These are phyloP conservation scores for Musa beccarii DNA, from an alignment of 176 grass and related monocot species.

Conservation along the genomic window DNA sequence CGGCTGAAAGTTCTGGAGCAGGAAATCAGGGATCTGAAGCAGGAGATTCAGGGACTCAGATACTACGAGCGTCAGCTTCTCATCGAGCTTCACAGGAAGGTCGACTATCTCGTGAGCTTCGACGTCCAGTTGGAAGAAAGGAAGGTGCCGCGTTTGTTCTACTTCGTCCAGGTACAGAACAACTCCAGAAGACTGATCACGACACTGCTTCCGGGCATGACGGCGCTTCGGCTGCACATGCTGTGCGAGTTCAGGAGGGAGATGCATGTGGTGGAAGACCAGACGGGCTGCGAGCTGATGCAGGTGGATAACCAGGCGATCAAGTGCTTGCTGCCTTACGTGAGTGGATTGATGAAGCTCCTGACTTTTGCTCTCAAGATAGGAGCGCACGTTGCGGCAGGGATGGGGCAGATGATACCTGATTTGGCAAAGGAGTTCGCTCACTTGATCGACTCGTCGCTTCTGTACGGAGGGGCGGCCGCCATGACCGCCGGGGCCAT, in stretches of 20 bases:
- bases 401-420: constrained; percentile 94
- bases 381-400: constrained; percentile 59
- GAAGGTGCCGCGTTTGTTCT: constrained; percentile 84
- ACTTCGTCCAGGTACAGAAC: constrained; percentile 56
- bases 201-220: constrained; percentile 63
- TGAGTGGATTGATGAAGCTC: constrained; percentile 80
- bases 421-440: constrained; percentile 65
- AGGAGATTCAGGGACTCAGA: constrained; percentile 78
- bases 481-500: constrained; percentile 50
- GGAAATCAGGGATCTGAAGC: constrained; percentile 76
- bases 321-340: constrained; percentile 64
- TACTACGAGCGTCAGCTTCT: constrained; percentile 76
- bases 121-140: constrained; percentile 65
- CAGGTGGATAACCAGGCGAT: constrained; percentile 69
- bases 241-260: constrained; percentile 71
- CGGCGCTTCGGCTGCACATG: constrained; percentile 63
- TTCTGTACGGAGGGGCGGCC: constrained; percentile 29
- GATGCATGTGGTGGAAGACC: constrained; percentile 87
- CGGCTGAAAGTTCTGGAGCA: constrained; percentile 75
- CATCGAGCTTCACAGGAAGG: constrained; percentile 64
- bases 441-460: constrained; percentile 54
- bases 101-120: constrained; percentile 77
- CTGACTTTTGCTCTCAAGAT: constrained; percentile 87
- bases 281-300: constrained; percentile 69
- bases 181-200: constrained; percentile 57